Conservation (phyloP, 495 filamentous ascomycete species). For the Tuber aestivum region DNA sequence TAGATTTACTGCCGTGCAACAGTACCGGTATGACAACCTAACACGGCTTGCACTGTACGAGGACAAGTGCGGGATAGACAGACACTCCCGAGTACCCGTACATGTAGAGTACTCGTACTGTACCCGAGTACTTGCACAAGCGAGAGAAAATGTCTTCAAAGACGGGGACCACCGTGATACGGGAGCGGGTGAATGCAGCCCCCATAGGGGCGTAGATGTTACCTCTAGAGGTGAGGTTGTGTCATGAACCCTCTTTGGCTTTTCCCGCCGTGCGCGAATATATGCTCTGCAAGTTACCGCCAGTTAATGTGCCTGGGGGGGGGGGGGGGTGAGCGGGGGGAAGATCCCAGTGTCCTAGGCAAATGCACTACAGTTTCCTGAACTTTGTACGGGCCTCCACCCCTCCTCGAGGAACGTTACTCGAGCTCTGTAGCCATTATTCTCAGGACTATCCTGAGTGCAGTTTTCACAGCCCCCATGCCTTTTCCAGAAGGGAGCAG, state of each 20-base stretch:
- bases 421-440: no score
- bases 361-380: not conserved
- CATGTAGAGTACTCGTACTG: no score
- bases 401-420: not conserved
- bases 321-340: not conserved
- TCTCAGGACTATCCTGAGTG: not conserved
- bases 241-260: not conserved
- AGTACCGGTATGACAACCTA: not conserved
- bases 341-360: not conserved
- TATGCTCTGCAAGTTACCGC: not conserved
- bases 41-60: not conserved
- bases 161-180: not conserved
- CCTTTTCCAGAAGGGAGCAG: not conserved
- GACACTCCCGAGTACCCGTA: no score
- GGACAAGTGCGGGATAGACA: not conserved
- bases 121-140: no score
- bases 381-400: not conserved
- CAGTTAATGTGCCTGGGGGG: not conserved
- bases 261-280: not conserved
- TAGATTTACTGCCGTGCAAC: not conserved
- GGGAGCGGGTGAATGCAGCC: not conserved
- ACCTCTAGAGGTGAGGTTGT: not conserved
- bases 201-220: not conserved
- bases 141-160: not conserved
- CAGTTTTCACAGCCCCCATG: not conserved